Evolutionary conservation across 192 early-diverging fungal genomes (phyloP), one percentile per base, ranked within the genome.

Genomic region (Glomus cerebriforme): DNA sequence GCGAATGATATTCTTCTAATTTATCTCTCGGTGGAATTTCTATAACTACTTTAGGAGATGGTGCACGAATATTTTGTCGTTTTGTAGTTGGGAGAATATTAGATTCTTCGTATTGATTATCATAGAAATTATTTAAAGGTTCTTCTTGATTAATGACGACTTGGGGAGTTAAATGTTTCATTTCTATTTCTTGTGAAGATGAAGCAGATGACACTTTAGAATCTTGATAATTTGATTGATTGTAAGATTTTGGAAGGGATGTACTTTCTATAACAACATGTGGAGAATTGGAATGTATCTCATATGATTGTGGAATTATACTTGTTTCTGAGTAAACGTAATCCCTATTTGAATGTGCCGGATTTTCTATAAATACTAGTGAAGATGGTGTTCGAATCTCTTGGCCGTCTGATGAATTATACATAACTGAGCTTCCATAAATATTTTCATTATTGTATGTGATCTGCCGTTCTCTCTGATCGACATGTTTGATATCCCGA

Each of bases 1-100:
- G 37, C 24, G 70, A 75, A 32, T 29, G 73, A 75, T 75, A 75
- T 60, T 62, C 73, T 27, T 43, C 49, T 3, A 75, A 58, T 32
- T 60, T 35, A 58, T 75, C 59, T 2, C 73, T 26, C 1, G 73
- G n/a, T 22, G 73, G 58, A 12, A 75, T 34, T 75, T 75, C 73
- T 22, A 75, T 58, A 24, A 75, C 54, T 29, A 75, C 73, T 60
- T 58, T 75, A 22, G 73, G 73, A 5, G 73, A 75, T 62, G 58
- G 19, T 12, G 58, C 22, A 22, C 58, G 54, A 59, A 27, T 35
- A 60, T 35, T 60, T 24, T 60, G 43, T 37, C 22, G 54, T 35
- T 58, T 39, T 39, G 66, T 10, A 43, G 19, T 24, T 24, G 35
- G 19, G 35, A n/a, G 15, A 39, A n/a, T 68, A 10, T 37, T 22